Conservation (phyloP, 768 basidiomycete species). For the Phlebiopsis flavidoalba region DNA sequence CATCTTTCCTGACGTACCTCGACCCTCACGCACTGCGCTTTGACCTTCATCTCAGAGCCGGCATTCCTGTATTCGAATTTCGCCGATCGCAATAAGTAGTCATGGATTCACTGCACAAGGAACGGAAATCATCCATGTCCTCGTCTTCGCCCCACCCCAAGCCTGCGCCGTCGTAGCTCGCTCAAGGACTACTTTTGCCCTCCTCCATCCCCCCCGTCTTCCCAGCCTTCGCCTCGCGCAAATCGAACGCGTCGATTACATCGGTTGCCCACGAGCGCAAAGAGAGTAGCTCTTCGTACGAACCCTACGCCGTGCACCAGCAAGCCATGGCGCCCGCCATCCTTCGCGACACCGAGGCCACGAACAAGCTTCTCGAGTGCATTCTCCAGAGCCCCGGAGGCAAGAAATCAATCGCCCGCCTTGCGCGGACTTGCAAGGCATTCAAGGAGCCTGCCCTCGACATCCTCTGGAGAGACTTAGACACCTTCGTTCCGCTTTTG, state of each 20-base stretch:
- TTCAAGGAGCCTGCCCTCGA: conserved; percentile 67
- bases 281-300: conserved; percentile 18
- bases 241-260: conserved; percentile 20
- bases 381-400: conserved; percentile 58
- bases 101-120: neutral
- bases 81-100: conserved; percentile 4
- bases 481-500: conserved; percentile 67
- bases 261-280: conserved; percentile 3
- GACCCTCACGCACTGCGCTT: neutral
- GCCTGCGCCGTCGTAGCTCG: conserved; percentile 23
- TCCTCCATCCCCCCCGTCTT: conserved; percentile 15
- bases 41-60: neutral
- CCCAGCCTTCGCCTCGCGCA: conserved; percentile 26
- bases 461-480: conserved; percentile 73
- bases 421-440: conserved; percentile 73
- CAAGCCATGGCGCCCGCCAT: conserved; percentile 49
- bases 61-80: neutral
- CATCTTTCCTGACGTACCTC: neutral
- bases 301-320: conserved; percentile 41
- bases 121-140: conserved; percentile 13
- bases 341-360: conserved; percentile 58
- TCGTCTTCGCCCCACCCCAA: conserved; percentile 21
- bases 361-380: conserved; percentile 45
- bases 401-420: conserved; percentile 59
- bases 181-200: conserved; percentile 24